Evolutionary conservation across 2,329 filamentous ascomycete species (phyloP), one percentile per base, ranked within the genome.

Genomic region (Exophiala oligosperma): DNA sequence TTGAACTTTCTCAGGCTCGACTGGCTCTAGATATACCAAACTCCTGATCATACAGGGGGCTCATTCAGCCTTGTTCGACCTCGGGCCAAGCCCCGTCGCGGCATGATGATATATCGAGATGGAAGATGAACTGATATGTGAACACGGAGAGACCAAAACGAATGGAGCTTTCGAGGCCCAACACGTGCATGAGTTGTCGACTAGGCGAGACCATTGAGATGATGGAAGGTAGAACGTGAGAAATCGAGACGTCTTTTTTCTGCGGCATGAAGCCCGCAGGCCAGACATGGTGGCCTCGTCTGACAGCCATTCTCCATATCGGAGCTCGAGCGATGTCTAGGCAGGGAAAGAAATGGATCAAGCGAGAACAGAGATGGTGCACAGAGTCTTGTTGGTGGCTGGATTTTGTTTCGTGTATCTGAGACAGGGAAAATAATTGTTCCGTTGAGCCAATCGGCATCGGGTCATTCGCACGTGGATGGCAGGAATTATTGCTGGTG

Each of bases 31-130:
- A 53, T 53, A 53, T 53, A 46, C 40, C 26, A 29, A 12, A 21
- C 26, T 53, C 29, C 41, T 14, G 21, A 1, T 41, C 14, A 37
- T 29, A 49, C 11, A 47, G 38, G 28, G 48, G 21, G n/a, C 11
- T 41, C 38, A 41, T 11, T 17, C 38, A 41, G 38, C 38, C 38
- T 41, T 41, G 38, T 23, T 41, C n/a, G 38, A 23, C 29, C 56
- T 59, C 56, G 56, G 56, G 51, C 56, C 48, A 41, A 55, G 28
- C 44, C 32, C 56, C 56, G 56, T 38, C 37, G 49, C 40, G 11
- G 29, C 29, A 35, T 35, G 11, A 5, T 9, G 49, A 12, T 4
- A 52, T 41, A 41, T 52, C n/a, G 14, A 52, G 4, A 28, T 24
- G 14, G 17, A 37, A 24, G 29, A n/a, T 21, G 17, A 3, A 9